Base-by-base conservation (phyloP, 2,329 filamentous ascomycete genomes). In the Aspergillus tanneri region DNA sequence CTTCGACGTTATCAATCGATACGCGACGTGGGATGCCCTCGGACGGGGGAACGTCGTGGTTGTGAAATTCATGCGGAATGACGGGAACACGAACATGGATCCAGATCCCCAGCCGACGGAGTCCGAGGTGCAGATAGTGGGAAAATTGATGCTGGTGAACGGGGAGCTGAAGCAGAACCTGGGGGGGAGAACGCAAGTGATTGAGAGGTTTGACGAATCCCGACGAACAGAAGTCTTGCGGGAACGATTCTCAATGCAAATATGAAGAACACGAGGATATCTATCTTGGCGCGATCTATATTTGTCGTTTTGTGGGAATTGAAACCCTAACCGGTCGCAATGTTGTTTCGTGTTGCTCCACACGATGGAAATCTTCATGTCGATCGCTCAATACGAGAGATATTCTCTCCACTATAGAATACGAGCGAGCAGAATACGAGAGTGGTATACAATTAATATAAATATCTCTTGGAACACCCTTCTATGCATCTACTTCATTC, bases 141-240 rank as follows among this genome's bases (percentile, higher is more conserved):
- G 59, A 11, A 60, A 66, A 58, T 38, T 66, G 32, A 67, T 66
- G 56, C 39, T 63, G 27, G 58, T 66, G 2, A 55, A 59, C 27
- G 49, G 55, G 28, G 52, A 56, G 8, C 47, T 66, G 1, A 77
- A 76, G 52, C 67, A 69, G 66, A 72, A 74, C 32, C 60, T 75
- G 19, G 62, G 69, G 16, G 75, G 72, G 2, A 63, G 68, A 49
- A 74, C 72, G 19, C 65, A 69, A 39, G 61, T 68, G 30, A 59
- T 73, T 24, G 61, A 71, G 34, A 60, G 67, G 9, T 71, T 75
- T 40, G 57, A 67, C 27, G 4, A 30, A 11, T 43, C 71, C 61
- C 2, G 73, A 80, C 43, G 60, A 68, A 23, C 72, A 75, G 22
- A 67, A 74, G 25, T 22, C 77, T 56, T 79, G 37, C 66, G 70